Evolutionary conservation across 176 grass and related monocot genomes (phyloP).

Genomic region (Calamus simplicifolius): DNA sequence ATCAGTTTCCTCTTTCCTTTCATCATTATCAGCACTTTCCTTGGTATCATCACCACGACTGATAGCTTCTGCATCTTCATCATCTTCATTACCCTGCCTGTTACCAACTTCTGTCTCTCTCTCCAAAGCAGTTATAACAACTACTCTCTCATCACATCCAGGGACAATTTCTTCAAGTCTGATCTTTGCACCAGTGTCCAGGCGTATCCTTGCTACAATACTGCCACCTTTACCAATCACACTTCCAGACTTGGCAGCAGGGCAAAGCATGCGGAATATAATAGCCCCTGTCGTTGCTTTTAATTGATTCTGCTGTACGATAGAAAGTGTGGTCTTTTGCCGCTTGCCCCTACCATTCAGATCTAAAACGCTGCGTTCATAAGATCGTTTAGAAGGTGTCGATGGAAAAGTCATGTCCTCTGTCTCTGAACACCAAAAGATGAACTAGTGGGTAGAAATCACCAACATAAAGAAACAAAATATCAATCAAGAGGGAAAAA

Average conservation of each 20-base stretch:
- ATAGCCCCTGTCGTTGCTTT: conserved; percentile 34
- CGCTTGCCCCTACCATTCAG: conserved; percentile 46
- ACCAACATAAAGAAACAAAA: too few species aligned
- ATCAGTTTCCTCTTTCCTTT: conserved; percentile 20
- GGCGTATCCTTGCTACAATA: conserved; percentile 67
- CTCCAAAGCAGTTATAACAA: conserved; percentile 40
- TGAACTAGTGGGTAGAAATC: too few species aligned
- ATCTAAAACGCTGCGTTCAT: conserved; percentile 46
- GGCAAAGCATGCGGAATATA: conserved; percentile 69
- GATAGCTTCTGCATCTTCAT: conserved; percentile 17
- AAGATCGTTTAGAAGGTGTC: conserved; percentile 64
- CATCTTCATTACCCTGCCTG: conserved; percentile 17
- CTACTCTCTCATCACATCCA: conserved; percentile 71
- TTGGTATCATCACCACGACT: conserved; percentile 15
- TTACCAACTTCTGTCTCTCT: conserved; percentile 34
- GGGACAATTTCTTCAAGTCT: conserved; percentile 48
- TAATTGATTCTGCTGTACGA: conserved; percentile 28
- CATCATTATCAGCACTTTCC: conserved; percentile 24
- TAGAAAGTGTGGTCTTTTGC: conserved; percentile 47
- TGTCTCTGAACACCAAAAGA: not conserved
- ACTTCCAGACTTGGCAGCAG: conserved; percentile 64
- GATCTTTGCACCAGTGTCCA: conserved; percentile 63
- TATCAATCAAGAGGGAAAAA: too few species aligned
- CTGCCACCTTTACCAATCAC: conserved; percentile 75
- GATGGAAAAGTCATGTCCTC: conserved; percentile 41